Evolutionary conservation across 2,329 filamentous ascomycete species (phyloP).

Genomic region (Tothia fuscella): DNA sequence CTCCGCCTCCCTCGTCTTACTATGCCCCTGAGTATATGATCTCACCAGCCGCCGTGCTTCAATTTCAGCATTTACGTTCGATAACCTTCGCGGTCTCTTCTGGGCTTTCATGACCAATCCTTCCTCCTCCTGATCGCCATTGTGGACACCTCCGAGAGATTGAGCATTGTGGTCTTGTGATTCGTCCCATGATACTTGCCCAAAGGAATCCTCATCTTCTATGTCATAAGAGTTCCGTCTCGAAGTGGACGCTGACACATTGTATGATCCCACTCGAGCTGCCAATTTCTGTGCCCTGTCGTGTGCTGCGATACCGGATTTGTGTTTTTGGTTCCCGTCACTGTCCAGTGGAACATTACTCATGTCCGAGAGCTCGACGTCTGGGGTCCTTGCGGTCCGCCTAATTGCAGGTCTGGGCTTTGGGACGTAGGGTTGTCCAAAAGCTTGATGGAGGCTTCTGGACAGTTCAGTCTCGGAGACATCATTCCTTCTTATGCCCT

Average conservation of each 20-base stretch:
- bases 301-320: slow-evolving; percentile 6
- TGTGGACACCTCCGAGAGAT: not conserved
- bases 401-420: slow-evolving; percentile 6
- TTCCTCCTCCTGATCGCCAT: slow-evolving; percentile 3
- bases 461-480: not conserved
- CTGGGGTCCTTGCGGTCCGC: not conserved
- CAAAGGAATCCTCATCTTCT: not conserved
- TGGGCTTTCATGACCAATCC: not conserved
- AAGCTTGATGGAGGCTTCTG: not conserved
- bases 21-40: slow-evolving; percentile 1
- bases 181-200: not conserved
- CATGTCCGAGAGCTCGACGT: slow-evolving; percentile 4
- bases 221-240: slow-evolving; percentile 1
- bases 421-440: not conserved
- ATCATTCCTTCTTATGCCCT: not conserved
- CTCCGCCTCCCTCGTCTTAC: slow-evolving; percentile 1
- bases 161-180: too few relatives aligned
- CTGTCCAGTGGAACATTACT: not conserved
- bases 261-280: slow-evolving; percentile 6
- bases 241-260: slow-evolving; percentile 5
- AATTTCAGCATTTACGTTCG: not conserved
- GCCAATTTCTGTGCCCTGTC: slow-evolving; percentile 7
- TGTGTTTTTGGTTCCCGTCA: not conserved
- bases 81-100: not conserved
- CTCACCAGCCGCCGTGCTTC: slow-evolving; percentile 5